A percentile compares a stretch with the other conserved stretches of the same genome.
These are phyloP conservation scores for Colletotrichum orbiculare DNA, from an alignment of 2,329 filamentous ascomycete species.

Conservation along the genomic window DNA sequence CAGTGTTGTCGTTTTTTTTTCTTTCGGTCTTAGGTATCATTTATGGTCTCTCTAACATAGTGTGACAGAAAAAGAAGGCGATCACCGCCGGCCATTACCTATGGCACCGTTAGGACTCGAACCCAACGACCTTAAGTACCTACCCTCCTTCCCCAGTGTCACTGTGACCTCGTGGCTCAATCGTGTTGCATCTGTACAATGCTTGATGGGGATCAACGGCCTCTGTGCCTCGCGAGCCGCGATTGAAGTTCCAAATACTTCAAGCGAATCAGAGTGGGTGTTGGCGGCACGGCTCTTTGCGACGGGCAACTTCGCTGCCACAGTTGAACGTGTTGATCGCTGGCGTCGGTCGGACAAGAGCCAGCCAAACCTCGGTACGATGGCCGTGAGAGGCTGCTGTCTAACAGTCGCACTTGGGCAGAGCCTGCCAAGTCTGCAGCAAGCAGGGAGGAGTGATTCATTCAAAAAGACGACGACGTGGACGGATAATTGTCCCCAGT, in stretches of 20 bases:
- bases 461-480: conserved; percentile 12
- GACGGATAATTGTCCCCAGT: not conserved
- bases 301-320: no score
- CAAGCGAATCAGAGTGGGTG: conserved; percentile 22
- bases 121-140: no score
- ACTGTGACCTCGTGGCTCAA: conserved; percentile 1
- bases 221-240: not conserved
- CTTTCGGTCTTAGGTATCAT: not conserved
- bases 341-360: not conserved
- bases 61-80: no score
- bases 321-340: conserved; percentile 13
- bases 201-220: not conserved
- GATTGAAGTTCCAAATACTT: not conserved
- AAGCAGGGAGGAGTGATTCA: not conserved
- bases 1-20: not conserved
- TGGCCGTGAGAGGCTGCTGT: conserved; percentile 2
- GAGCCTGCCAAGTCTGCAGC: no score
- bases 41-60: not conserved
- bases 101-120: no score
- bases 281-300: conserved; percentile 7
- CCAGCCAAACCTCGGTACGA: conserved; percentile 6
- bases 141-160: not conserved
- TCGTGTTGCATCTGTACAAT: conserved; percentile 4
- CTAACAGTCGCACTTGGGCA: conserved; percentile 6
- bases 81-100: no score